Evolutionary conservation across 306 rosid genomes (phyloP), one percentile per base, ranked within the genome.

Genomic region (Astragalus glycyphyllos): DNA sequence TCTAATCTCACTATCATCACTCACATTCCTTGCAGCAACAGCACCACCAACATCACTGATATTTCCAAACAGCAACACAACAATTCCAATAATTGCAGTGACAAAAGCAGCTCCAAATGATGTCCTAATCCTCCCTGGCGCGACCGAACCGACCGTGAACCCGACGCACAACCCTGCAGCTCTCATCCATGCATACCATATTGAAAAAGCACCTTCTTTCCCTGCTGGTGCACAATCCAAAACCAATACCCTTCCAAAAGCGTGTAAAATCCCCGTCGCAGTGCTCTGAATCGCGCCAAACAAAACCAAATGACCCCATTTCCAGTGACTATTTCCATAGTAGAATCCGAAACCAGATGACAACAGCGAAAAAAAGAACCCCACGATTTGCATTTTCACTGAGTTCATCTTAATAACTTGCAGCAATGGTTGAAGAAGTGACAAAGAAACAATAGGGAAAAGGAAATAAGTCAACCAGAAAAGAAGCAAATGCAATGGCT

Each of bases 391-490:
- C 97, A 93, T 87, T 64, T 86, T 90, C 29, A 84, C 88, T 0
- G 98, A 84, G 55, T 83, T 79, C 7, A 80, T 69, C 73, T 72
- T 84, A 11, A 88, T 44, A n/a, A 80, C n/a, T 13, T 68, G 76
- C 62, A 87, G 83, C 44, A 93, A 8, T 2, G 88, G 92, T 64
- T 90, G 97, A 6, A 86, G 61, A 1, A 88, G 37, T 7, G 96
- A 92, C 14, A 93, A 71, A 0, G 92, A 93, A 40, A 90, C 7
- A 3, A 90, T 32, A 23, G 98, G 97, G 63, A 88, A 73, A 4
- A 90, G 83, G 80, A 93, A 93, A 57, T 93, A 93, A 5, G 78
- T 83, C 11, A 93, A 65, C 93, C 93, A 93, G 60, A 88, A 77
- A 61, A 46, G 78, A 5, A 93, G 86, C 38, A 93, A 32, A 1